Evolutionary conservation across 805 yeast genomes (phyloP).

Genomic region (Yarrowia sp.): DNA sequence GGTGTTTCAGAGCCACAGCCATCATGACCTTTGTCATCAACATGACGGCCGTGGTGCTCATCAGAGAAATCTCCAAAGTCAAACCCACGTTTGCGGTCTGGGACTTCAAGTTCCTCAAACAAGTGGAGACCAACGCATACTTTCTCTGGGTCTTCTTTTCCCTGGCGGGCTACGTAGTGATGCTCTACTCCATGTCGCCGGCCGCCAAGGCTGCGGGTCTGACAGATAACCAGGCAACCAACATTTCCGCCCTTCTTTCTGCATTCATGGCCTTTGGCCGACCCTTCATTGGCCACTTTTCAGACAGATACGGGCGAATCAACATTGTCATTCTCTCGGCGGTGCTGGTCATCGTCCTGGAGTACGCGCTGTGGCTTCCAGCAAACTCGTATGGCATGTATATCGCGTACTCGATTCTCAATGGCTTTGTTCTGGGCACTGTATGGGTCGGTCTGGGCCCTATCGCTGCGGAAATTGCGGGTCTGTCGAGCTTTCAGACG

Average conservation of each 20-base stretch:
- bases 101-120: slow-evolving; percentile 15
- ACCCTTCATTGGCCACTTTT: slow-evolving; percentile 56
- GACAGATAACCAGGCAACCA: slow-evolving; percentile 42
- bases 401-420: slow-evolving; percentile 47
- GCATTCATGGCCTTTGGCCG: slow-evolving; percentile 57
- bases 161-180: slow-evolving; percentile 25
- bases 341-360: slow-evolving; percentile 48
- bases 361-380: slow-evolving; percentile 42
- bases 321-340: slow-evolving; percentile 51
- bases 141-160: slow-evolving; percentile 33
- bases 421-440: slow-evolving; percentile 51
- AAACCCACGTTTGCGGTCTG: slow-evolving; percentile 25
- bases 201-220: slow-evolving; percentile 45
- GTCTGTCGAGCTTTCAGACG: slow-evolving; percentile 19
- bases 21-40: slow-evolving; percentile 35
- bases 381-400: slow-evolving; percentile 41
- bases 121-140: slow-evolving; percentile 15
- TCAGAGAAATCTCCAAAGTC: slow-evolving; percentile 28
- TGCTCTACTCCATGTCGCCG: slow-evolving; percentile 47
- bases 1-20: slow-evolving; percentile 61
- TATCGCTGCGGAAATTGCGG: slow-evolving; percentile 28
- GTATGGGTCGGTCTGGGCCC: slow-evolving; percentile 37
- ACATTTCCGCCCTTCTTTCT: slow-evolving; percentile 48
- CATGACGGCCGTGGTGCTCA: slow-evolving; percentile 21
- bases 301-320: slow-evolving; percentile 58